Conservation (phyloP, 1,139 yeast genomes). For the Yamadazyma epiphylla region DNA sequence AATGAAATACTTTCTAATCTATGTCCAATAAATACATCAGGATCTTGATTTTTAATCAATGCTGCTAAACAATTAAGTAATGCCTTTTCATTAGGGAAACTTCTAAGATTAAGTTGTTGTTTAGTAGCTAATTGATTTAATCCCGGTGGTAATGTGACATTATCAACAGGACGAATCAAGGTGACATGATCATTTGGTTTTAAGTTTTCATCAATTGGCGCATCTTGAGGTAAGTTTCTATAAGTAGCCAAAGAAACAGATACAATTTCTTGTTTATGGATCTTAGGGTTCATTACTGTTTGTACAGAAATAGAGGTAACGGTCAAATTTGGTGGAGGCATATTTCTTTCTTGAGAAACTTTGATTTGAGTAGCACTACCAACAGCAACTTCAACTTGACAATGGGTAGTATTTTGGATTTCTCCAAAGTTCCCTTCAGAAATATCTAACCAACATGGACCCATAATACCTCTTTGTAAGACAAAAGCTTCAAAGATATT, state of each 20-base stretch:
- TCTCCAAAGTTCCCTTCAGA: slow-evolving; percentile 57
- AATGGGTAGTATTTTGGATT: slow-evolving; percentile 71
- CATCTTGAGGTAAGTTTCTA: slow-evolving; percentile 65
- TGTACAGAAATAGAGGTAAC: slow-evolving; percentile 76
- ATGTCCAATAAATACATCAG: slow-evolving; percentile 90
- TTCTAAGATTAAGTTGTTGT: slow-evolving; percentile 44
- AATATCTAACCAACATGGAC: slow-evolving; percentile 94
- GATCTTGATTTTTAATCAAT: slow-evolving; percentile 68
- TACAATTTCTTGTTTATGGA: slow-evolving; percentile 81
- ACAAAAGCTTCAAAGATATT: slow-evolving; percentile 84
- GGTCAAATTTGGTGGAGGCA: slow-evolving; percentile 59
- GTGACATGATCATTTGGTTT: slow-evolving; percentile 61
- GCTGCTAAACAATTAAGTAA: slow-evolving; percentile 73
- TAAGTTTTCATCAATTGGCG: slow-evolving; percentile 54
- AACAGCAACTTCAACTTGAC: slow-evolving; percentile 70
- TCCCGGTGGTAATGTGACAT: slow-evolving; percentile 68
- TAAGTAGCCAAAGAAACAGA: slow-evolving; percentile 75
- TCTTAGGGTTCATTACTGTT: slow-evolving; percentile 67
- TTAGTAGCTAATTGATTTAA: slow-evolving; percentile 55
- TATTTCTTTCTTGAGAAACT: slow-evolving; percentile 35
- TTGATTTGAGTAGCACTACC: slow-evolving; percentile 31
- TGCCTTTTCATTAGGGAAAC: slow-evolving; percentile 70
- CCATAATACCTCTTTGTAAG: slow-evolving; percentile 81
- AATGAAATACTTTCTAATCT: slow-evolving; percentile 73
- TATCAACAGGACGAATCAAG: slow-evolving; percentile 70